These are phyloP conservation scores for Plasmodium cynomolgi DNA, from an alignment of 169 alveolate genomes.

Conservation along the genomic window DNA sequence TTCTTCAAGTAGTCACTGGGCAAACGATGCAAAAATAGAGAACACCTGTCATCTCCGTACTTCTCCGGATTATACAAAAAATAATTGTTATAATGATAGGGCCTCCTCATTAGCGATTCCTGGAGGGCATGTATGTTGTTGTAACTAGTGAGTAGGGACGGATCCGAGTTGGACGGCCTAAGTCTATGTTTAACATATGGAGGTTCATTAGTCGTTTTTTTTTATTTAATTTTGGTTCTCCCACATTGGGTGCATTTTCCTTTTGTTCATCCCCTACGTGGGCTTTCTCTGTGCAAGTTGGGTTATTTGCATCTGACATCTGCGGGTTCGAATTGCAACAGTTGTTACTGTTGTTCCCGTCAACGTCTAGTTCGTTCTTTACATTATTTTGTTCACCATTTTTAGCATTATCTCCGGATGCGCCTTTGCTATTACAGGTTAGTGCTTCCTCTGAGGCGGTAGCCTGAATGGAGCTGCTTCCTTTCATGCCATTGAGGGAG, in stretches of 20 bases:
- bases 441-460: neutral
- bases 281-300: neutral
- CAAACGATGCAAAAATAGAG: slow-evolving; percentile 24
- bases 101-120: slow-evolving; percentile 78
- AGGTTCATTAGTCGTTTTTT: slow-evolving; percentile 40
- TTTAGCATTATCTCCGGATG: neutral
- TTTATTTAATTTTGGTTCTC: slow-evolving; percentile 9
- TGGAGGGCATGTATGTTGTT: slow-evolving; percentile 81
- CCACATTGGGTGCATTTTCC: neutral
- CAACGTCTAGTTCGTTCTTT: neutral
- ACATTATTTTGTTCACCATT: neutral
- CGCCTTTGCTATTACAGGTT: neutral
- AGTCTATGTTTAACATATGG: slow-evolving; percentile 79
- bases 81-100: slow-evolving; percentile 78
- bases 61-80: slow-evolving; percentile 66
- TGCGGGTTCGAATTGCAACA: neutral
- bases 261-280: neutral
- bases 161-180: slow-evolving; percentile 82
- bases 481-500: neutral
- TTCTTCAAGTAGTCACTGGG: slow-evolving; percentile 62
- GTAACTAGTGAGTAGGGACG: slow-evolving; percentile 80
- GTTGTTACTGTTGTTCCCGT: neutral
- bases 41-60: slow-evolving; percentile 29
- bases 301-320: neutral
- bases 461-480: neutral